A percentile compares a stretch with the other conserved stretches of the same genome.
phyloP scores from a whole-genome alignment of 1,284 basidiomycete species.

The Ceratobasidium sp. region DNA sequence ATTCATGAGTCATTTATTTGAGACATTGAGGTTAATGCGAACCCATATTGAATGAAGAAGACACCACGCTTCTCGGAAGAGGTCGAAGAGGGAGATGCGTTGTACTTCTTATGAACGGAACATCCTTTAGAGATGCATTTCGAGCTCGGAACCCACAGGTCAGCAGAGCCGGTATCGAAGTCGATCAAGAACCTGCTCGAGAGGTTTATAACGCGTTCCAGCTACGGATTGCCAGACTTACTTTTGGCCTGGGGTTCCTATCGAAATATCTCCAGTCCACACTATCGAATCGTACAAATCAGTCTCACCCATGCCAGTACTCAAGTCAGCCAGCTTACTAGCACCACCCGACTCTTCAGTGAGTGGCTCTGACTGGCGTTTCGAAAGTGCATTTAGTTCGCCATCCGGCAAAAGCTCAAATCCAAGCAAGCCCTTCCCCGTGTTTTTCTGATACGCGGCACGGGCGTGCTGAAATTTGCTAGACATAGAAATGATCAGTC shows the following conservation, averaged over 20 bases:
- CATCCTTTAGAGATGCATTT: constrained; percentile 50
- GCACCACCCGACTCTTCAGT: neutral
- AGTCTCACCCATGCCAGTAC: neutral
- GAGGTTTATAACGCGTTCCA: neutral
- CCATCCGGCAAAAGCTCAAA: neutral
- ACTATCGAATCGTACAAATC: neutral
- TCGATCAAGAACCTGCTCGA: neutral
- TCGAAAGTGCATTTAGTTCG: neutral
- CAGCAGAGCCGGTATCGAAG: constrained; percentile 49
- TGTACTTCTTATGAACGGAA: constrained; percentile 51
- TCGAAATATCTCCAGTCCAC: constrained; percentile 8
- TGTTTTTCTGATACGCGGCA: constrained; percentile 15
- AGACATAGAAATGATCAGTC: neutral
- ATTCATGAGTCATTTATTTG: neutral
- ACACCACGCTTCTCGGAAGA: constrained; percentile 50
- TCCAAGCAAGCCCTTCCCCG: constrained; percentile 1
- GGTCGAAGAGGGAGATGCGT: constrained; percentile 49
- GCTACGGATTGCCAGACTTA: neutral
- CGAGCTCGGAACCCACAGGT: constrained; percentile 52
- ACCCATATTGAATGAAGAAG: constrained; percentile 64
- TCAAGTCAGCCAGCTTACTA: neutral
- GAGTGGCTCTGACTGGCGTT: constrained; percentile 9
- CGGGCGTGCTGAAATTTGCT: constrained; percentile 17
- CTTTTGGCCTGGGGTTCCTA: neutral
- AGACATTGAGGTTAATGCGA: neutral